Base-by-base conservation (phyloP, 2,329 filamentous ascomycete species). In the Nannizziopsis arthrosporioides region DNA sequence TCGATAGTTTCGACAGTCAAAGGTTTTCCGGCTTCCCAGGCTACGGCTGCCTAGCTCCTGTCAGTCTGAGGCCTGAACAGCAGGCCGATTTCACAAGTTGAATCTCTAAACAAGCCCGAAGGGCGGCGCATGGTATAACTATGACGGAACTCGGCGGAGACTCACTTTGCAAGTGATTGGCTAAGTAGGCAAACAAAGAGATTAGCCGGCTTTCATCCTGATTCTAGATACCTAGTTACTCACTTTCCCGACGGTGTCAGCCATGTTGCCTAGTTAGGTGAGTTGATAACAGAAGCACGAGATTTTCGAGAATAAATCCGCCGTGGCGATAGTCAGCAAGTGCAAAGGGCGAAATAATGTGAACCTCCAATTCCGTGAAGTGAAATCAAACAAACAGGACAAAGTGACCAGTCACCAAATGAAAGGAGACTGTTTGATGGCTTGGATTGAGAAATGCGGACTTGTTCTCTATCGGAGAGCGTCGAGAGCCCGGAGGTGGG, bases 21-120 rank as follows among this genome's bases (percentile, higher is more conserved):
- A 57, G 86, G 82, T 73, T 94, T 85, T 65, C 85, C 89, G 42
- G 92, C 88, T 70, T 89, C 90, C 92, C 92, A 98, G 67, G 92
- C 92, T 55, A 98, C 84, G 62, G 92, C 92, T 57, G 92, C 92
- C 83, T 81, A 57, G 54, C 14, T 10, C 15, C 6, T 2, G 38
- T 49, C 34, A 48, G 44, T 36, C 15, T 10, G 15, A 4, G 22
- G 9, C 7, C 22, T 27, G 22, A 27, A n/a, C 7, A 27, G 4
- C 7, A 27, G 3, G 7, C 22, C 3, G 7, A 27, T 27, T 3
- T 7, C 22, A 7, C 22, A 27, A 4, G 22, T 27, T 27, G 22
- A 27, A 27, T 27, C 22, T 27, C 7, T 27, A 3, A 7, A 7
- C 3, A 27, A n/a, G n/a, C 22, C 22, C 15, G 39, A 42, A 6